Conservation (phyloP, 2,329 filamentous ascomycete genomes). For the Fusarium lyarnte region DNA sequence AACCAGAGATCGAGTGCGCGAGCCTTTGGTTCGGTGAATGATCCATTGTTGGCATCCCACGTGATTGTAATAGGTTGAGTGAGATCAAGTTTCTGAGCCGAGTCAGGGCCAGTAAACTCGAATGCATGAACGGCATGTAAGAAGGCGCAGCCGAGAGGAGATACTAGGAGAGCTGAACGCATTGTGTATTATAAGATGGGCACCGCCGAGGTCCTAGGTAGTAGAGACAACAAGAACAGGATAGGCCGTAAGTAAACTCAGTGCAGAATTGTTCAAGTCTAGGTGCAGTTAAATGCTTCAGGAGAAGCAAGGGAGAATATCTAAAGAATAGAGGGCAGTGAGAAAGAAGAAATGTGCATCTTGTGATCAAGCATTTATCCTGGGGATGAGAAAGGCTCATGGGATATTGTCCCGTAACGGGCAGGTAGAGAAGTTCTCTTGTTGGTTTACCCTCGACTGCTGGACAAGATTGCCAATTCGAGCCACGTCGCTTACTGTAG, state of each 20-base stretch:
- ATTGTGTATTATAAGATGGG: neutral
- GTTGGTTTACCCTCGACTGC: neutral
- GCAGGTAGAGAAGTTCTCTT: neutral
- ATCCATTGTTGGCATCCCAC: neutral
- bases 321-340: neutral
- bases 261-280: neutral
- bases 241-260: no score
- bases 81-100: neutral
- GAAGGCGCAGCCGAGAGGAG: neutral
- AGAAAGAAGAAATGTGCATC: fast-evolving
- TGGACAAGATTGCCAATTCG: fast-evolving
- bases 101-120: neutral
- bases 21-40: neutral
- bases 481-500: neutral
- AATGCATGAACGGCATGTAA: neutral
- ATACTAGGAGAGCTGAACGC: neutral
- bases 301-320: neutral
- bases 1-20: neutral
- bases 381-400: neutral
- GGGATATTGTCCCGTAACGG: neutral
- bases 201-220: no score
- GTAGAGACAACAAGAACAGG: neutral
- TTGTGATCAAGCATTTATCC: neutral
- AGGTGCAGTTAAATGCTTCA: fast-evolving
- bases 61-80: neutral